These are phyloP conservation scores for Purpureocillium takamizusanense DNA, from an alignment of 2,329 filamentous ascomycete species.

Conservation along the genomic window DNA sequence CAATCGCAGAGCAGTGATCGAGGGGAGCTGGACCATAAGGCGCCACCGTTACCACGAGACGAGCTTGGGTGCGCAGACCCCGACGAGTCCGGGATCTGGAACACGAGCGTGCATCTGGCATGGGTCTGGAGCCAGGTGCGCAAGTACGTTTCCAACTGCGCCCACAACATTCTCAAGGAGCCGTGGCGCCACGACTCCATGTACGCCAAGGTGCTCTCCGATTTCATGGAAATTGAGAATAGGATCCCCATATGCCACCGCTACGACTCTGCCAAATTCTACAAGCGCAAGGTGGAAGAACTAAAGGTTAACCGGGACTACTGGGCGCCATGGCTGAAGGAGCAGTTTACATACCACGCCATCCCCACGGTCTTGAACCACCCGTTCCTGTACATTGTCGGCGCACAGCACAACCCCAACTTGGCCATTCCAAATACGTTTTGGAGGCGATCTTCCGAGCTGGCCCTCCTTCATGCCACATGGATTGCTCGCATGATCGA, in stretches of 20 bases:
- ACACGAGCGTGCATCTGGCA: constrained; percentile 35
- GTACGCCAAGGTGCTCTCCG: constrained; percentile 39
- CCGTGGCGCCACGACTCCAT: constrained; percentile 43
- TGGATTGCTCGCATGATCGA: constrained; percentile 47
- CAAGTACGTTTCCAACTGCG: constrained; percentile 38
- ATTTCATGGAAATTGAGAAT: constrained; percentile 42
- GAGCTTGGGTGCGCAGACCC: constrained; percentile 30
- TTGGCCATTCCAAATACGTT: constrained; percentile 44
- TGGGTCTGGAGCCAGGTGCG: constrained; percentile 41
- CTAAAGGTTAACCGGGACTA: constrained; percentile 34
- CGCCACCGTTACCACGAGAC: constrained; percentile 33
- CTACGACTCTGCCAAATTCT: constrained; percentile 43
- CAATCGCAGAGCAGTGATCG: constrained; percentile 11
- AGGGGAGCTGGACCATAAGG: constrained; percentile 19
- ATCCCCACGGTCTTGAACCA: constrained; percentile 43
- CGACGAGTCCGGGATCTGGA: constrained; percentile 39
- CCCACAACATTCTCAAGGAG: constrained; percentile 35
- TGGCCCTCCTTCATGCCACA: constrained; percentile 40
- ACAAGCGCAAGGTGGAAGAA: constrained; percentile 37
- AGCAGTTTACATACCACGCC: constrained; percentile 43
- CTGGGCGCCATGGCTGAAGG: constrained; percentile 42
- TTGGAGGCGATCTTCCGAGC: constrained; percentile 41
- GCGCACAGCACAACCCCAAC: constrained; percentile 41
- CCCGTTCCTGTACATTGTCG: constrained; percentile 43
- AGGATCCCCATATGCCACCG: constrained; percentile 39